phyloP scores from a whole-genome alignment of 2,329 filamentous ascomycete genomes.

The Claviceps purpurea region DNA sequence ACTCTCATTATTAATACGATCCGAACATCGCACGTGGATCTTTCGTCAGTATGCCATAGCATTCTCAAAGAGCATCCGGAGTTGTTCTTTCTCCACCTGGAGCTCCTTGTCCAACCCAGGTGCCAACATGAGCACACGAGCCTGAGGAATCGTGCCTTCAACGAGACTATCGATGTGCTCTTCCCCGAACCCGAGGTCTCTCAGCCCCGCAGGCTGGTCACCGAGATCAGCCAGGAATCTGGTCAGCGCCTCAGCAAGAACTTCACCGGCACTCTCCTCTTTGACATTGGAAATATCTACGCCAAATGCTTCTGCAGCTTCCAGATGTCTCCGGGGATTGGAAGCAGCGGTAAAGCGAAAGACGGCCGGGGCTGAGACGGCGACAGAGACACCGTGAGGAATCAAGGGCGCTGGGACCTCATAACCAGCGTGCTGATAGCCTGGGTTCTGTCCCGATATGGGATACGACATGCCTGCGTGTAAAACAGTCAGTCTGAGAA shows the following conservation, averaged over 20 bases:
- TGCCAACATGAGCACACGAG: conserved; percentile 79
- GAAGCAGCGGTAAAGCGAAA: conserved; percentile 87
- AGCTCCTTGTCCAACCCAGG: conserved; percentile 64
- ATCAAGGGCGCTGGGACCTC: conserved; percentile 65
- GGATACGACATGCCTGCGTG: conserved; percentile 83
- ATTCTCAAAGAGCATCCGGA: conserved; percentile 54
- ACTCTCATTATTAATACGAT: background rate
- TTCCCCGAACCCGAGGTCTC: conserved; percentile 64
- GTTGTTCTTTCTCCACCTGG: conserved; percentile 56
- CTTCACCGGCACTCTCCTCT: conserved; percentile 76
- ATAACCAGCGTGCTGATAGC: conserved; percentile 84
- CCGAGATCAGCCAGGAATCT: conserved; percentile 73
- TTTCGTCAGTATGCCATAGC: conserved; percentile 27
- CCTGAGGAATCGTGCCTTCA: conserved; percentile 89
- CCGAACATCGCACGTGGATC: background rate
- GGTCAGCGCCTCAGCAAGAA: conserved; percentile 69
- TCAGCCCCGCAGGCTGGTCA: conserved; percentile 80
- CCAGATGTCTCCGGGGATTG: conserved; percentile 83
- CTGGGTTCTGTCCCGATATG: conserved; percentile 84
- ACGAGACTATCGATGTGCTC: conserved; percentile 72
- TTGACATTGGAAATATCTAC: conserved; percentile 82
- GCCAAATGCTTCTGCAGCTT: conserved; percentile 80
- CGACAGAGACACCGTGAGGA: conserved; percentile 90
- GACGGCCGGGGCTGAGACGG: conserved; percentile 82
- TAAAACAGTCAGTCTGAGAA: background rate